Base-by-base conservation (phyloP, 1,284 basidiomycete species). In the Ustilago xerochloae region DNA sequence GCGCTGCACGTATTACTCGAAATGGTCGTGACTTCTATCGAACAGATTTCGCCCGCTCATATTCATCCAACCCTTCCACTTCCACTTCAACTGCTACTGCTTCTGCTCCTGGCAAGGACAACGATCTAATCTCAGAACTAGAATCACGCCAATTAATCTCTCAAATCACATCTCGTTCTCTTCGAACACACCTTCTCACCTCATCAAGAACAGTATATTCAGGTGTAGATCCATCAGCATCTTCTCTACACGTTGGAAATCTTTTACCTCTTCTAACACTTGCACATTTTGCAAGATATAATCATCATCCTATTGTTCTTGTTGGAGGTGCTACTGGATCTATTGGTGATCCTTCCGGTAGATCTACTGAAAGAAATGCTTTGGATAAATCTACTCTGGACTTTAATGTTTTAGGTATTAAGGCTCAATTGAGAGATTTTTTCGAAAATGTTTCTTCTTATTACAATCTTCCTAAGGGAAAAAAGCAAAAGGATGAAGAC, bases 291-390 rank as follows among this genome's bases (percentile, higher is more conserved):
- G 91, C 92, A 38, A 81, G 92, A 18, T 88, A 88, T 30, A 93
- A 94, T 0, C 94, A 99, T 84, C 87, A n/a, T 0, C 52, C 70
- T 2, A 63, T 73, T 32, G 57, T 74, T 2, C 54, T 74, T 16
- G 62, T 97, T 83, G 96, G 96, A 33, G 95, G 95, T 0, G 96
- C 94, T 1, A 98, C 97, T 0, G 97, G 94, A 2, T 89, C 91
- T n/a, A 92, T 99, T 32, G 97, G 97, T 7, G 97, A 99, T 83
- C 97, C 97, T 2, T 94, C 93, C 0, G 97, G 97, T 1, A 88
- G 95, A 29, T 88, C 89, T 2, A 90, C 90, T 0, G 97, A 97
- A 84, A 90, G 97, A 16, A 89, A 90, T 57, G 87, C 90, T 1
- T 89, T 93, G 6, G 87, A 89, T 39, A 82, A 85, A 9, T 85